Conservation (phyloP, 1,284 basidiomycete species). For the Moniliophthora roreri region DNA sequence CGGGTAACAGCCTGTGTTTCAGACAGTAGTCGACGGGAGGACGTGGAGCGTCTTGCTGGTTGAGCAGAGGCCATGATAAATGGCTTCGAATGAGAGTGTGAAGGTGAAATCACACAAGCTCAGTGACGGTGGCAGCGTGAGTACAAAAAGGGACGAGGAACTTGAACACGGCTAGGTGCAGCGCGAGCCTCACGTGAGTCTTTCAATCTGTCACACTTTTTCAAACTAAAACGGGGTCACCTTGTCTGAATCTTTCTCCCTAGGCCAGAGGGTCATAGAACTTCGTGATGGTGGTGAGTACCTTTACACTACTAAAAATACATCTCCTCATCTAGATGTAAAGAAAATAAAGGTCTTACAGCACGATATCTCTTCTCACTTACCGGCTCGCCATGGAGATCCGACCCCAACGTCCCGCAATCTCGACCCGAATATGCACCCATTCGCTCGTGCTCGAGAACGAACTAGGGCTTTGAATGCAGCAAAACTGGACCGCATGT, state of each 20-base stretch:
- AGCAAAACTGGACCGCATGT: conserved; percentile 95
- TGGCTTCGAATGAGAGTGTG: not conserved
- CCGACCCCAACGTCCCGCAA: conserved; percentile 90
- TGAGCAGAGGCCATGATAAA: not conserved
- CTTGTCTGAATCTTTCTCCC: too few species aligned
- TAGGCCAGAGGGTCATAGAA: too few species aligned
- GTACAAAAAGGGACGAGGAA: too few species aligned
- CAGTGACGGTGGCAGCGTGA: too few species aligned
- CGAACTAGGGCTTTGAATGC: conserved; percentile 94
- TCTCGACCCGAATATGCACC: conserved; percentile 91
- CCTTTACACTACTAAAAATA: not conserved
- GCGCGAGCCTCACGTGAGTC: not conserved
- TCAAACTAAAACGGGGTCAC: too few species aligned
- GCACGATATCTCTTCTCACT: conserved; percentile 76
- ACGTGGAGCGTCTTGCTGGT: not conserved
- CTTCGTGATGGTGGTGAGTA: conserved; percentile 10
- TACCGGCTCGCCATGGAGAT: conserved; percentile 73
- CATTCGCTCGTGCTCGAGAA: conserved; percentile 90
- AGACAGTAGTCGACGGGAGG: not conserved
- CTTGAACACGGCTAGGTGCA: too few species aligned
- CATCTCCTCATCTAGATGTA: not conserved
- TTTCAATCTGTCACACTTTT: not conserved
- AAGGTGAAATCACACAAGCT: too few species aligned
- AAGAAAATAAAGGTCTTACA: conserved; percentile 90
- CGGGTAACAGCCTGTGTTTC: not conserved